Evolutionary conservation across 805 yeast genomes (phyloP).

Genomic region (Blastobotrys peoriensis): DNA sequence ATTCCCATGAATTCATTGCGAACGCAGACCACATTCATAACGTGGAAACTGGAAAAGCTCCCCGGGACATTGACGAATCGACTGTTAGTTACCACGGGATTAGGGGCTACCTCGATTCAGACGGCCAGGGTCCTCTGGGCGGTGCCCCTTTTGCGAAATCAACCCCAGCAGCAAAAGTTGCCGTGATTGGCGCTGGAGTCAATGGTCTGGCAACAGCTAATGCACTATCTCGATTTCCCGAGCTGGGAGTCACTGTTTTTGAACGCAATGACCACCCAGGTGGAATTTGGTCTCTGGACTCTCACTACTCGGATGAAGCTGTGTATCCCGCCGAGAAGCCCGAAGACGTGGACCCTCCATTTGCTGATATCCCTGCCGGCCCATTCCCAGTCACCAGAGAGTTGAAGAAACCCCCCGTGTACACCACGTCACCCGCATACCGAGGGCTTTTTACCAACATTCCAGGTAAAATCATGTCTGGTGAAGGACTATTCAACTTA

Average conservation of each 20-base stretch:
- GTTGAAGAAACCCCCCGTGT: background rate
- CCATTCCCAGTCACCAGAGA: conserved; percentile 2
- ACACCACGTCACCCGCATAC: conserved; percentile 7
- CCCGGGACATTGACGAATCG: background rate
- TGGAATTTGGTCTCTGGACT: conserved; percentile 10
- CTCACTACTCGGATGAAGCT: background rate
- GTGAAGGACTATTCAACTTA: conserved; percentile 3
- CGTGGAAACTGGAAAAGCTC: background rate
- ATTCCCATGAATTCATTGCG: background rate
- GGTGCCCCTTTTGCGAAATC: background rate
- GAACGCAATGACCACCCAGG: conserved; percentile 7
- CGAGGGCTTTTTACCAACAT: conserved; percentile 6
- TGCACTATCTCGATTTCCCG: conserved; percentile 6
- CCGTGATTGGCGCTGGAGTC: conserved; percentile 8
- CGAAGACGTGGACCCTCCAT: conserved; percentile 2
- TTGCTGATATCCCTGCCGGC: conserved; percentile 2
- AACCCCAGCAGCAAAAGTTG: conserved; percentile 1
- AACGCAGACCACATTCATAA: background rate
- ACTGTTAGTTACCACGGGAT: background rate
- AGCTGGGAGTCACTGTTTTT: conserved; percentile 4
- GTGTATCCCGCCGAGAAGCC: conserved; percentile 6
- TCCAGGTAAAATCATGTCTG: conserved; percentile 7
- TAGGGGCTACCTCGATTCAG: background rate
- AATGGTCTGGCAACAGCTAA: background rate
- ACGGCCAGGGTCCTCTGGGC: background rate